Base-by-base conservation (phyloP, 306 rosid species). In the Glycine soja region DNA sequence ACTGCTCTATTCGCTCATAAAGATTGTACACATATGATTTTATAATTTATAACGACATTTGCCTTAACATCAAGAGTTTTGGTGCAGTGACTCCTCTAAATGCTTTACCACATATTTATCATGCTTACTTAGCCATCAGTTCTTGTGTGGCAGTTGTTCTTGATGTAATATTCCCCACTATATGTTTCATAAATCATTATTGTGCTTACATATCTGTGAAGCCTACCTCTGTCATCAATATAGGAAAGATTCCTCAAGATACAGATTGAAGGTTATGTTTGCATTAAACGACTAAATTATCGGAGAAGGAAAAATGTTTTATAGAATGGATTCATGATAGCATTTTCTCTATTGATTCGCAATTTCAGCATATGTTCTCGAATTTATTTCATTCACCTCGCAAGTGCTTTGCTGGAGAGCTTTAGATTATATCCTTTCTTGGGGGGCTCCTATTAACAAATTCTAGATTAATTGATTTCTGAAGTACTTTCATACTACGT, bases 41-140 rank as follows among this genome's bases (percentile, higher is more conserved):
- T 24, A 24, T 24, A 24, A 24, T 24, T 24, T 24, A 24, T 24
- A 24, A 24, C 2, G 30, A 24, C 30, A 24, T 24, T 24, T 24
- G 30, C 30, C 30, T 24, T 24, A 24, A 24, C 2, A 1, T 24
- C 30, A 24, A 24, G 30, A 24, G 30, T 24, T 24, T 24, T 24
- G 30, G 30, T 24, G 65, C 10, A 64, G 52, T 15, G 19, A 76
- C 50, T 76, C 64, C 48, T 76, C 40, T n/a, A 32, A 34, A 63
- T 36, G 38, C 13, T 53, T 58, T 51, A 24, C 48, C 3, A 13
- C 50, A 42, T 30, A 16, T 7, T 65, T 69, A 54, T 30, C 30
- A 24, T 24, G 30, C 30, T 24, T 24, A 24, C 30, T 24, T 24
- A 24, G 30, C 30, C 30, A 24, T 24, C 30, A 24, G 30, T 24